Evolutionary conservation across 2,329 filamentous ascomycete species (phyloP).

Genomic region (Phaeosphaeriaceae sp.): DNA sequence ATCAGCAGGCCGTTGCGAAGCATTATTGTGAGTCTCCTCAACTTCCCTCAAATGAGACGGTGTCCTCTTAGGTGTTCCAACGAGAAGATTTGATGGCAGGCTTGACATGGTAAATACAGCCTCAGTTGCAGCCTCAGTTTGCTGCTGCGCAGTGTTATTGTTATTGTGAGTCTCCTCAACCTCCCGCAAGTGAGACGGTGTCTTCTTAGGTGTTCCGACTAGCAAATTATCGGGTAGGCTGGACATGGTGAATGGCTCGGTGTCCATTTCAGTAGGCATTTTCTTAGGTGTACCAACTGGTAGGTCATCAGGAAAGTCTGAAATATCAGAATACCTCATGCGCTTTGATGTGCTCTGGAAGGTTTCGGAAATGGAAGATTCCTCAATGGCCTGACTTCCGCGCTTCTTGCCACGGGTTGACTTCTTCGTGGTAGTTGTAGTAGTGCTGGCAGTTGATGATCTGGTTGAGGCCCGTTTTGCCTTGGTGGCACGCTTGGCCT

Average conservation of each 20-base stretch:
- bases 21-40: slow-evolving; percentile 10
- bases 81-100: slow-evolving; percentile 10
- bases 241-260: slow-evolving; percentile 4
- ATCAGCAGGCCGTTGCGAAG: no score
- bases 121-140: no score
- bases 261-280: slow-evolving; percentile 12
- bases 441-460: slow-evolving; percentile 22
- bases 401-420: slow-evolving; percentile 22
- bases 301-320: slow-evolving; percentile 24
- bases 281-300: slow-evolving; percentile 14
- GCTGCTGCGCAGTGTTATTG: background rate
- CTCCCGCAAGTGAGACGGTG: background rate
- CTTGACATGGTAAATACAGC: background rate
- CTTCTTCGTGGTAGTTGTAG: slow-evolving; percentile 22
- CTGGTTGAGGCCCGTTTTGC: slow-evolving; percentile 29
- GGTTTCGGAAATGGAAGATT: slow-evolving; percentile 1
- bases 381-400: slow-evolving; percentile 19
- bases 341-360: slow-evolving; percentile 2
- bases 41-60: slow-evolving; percentile 23
- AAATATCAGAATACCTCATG: slow-evolving; percentile 12
- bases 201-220: slow-evolving; percentile 2
- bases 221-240: slow-evolving; percentile 2
- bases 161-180: background rate
- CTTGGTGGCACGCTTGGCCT: slow-evolving; percentile 36
- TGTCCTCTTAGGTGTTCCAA: slow-evolving; percentile 33